Conservation (phyloP, 805 yeast species). For the Yarrowia sp. region DNA sequence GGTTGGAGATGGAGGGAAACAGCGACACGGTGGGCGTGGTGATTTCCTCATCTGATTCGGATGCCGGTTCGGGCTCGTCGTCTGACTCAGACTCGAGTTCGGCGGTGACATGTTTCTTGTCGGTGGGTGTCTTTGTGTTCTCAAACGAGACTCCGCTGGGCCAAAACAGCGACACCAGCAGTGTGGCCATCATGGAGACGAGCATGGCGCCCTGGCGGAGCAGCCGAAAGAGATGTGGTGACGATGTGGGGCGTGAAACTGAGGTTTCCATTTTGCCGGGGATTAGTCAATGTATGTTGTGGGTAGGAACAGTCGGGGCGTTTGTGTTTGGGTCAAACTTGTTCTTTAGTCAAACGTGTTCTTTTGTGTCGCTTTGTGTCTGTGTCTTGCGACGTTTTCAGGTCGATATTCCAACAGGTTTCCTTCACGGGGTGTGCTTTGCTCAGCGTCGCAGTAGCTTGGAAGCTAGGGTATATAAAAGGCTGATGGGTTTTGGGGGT, state of each 20-base stretch:
- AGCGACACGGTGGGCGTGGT: conserved; percentile 10
- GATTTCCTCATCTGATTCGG: conserved; percentile 7
- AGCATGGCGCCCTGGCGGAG: conserved; percentile 19
- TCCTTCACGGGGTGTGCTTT: background rate
- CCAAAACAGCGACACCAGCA: conserved; percentile 2
- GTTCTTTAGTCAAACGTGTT: background rate
- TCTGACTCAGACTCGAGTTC: background rate
- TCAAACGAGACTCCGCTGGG: background rate
- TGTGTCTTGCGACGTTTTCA: too few species aligned
- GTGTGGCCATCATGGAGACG: conserved; percentile 1
- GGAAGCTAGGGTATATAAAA: conserved; percentile 24
- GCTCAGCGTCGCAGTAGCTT: background rate
- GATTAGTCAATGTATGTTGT: background rate
- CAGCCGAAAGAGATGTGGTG: conserved; percentile 18
- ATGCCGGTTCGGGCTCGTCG: background rate
- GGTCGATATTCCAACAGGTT: background rate
- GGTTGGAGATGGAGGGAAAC: conserved; percentile 21
- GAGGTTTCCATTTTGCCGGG: background rate
- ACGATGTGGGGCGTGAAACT: background rate
- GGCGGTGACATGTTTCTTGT: too few species aligned
- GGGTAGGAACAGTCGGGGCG: background rate
- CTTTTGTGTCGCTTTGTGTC: background rate
- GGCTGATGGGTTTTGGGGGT: conserved; percentile 15
- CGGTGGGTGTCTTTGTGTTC: too few species aligned
- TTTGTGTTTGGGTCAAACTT: background rate